These are phyloP conservation scores for Fistulifera solaris DNA, from an alignment of 108 stramenopile species.

Conservation along the genomic window DNA sequence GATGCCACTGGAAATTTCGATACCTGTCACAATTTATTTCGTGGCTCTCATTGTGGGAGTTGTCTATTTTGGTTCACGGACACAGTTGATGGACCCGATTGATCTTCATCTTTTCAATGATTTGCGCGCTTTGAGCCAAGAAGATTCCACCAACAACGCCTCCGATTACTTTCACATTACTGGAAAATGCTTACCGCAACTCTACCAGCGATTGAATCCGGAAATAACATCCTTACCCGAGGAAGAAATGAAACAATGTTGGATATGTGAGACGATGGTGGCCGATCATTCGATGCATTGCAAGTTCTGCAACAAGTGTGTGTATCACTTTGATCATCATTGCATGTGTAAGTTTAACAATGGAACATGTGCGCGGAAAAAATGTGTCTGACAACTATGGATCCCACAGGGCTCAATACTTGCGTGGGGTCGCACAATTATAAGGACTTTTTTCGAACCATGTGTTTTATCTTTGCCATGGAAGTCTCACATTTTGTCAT, in stretches of 20 bases:
- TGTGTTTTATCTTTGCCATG: conserved; percentile 43
- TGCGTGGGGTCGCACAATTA: conserved; percentile 82
- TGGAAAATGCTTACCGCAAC: conserved; percentile 7
- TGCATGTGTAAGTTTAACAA: conserved; percentile 59
- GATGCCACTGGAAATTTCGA: conserved; percentile 48
- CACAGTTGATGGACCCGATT: conserved; percentile 53
- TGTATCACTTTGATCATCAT: conserved; percentile 89
- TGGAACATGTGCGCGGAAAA: no score
- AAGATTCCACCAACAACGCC: background rate
- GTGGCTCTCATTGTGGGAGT: conserved; percentile 18
- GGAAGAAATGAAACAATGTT: conserved; percentile 70
- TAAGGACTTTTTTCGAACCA: conserved; percentile 52
- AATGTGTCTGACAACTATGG: no score
- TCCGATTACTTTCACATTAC: background rate
- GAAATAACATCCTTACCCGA: conserved; percentile 1
- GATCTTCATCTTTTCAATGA: conserved; percentile 36
- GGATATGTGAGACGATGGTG: conserved; percentile 75
- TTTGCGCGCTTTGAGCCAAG: conserved; percentile 11
- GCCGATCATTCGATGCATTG: conserved; percentile 80
- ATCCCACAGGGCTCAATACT: conserved; percentile 74
- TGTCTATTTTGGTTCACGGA: conserved; percentile 38
- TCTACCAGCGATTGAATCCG: conserved; percentile 1
- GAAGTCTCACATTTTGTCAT: conserved; percentile 21
- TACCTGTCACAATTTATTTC: conserved; percentile 46
- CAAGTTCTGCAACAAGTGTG: conserved; percentile 93